phyloP scores from a whole-genome alignment of 805 yeast species.

The Wickerhamomyces bisporus region DNA sequence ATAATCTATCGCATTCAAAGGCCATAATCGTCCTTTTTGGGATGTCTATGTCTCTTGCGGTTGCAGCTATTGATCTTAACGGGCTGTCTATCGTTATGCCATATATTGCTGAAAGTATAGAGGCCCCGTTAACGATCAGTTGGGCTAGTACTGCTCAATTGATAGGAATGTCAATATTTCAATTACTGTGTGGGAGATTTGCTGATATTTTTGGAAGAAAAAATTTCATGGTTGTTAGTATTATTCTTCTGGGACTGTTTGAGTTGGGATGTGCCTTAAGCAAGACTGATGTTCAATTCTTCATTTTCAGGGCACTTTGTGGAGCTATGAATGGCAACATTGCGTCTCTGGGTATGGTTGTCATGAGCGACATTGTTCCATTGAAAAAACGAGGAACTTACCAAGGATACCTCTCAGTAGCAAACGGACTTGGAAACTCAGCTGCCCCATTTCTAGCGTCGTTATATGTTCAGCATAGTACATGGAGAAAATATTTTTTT shows the following conservation, averaged over 20 bases:
- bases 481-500: conserved; percentile 39
- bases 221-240: background rate
- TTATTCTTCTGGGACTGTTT: conserved; percentile 14
- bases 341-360: conserved; percentile 45
- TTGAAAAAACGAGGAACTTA: conserved; percentile 49
- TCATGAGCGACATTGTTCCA: conserved; percentile 49
- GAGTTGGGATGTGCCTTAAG: conserved; percentile 50
- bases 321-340: conserved; percentile 56
- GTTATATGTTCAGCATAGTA: conserved; percentile 26
- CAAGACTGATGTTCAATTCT: conserved; percentile 43
- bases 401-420: conserved; percentile 49
- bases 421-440: conserved; percentile 45
- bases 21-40: background rate
- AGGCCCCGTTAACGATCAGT: background rate
- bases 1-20: background rate
- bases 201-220: background rate
- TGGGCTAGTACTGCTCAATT: background rate
- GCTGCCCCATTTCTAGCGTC: conserved; percentile 40
- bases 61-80: background rate
- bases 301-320: conserved; percentile 46
- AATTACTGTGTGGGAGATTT: background rate
- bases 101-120: background rate
- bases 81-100: conserved; percentile 1
- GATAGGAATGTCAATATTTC: background rate
- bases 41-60: background rate